Base-by-base conservation (phyloP, 768 basidiomycete genomes). In the Clathrus columnatus region DNA sequence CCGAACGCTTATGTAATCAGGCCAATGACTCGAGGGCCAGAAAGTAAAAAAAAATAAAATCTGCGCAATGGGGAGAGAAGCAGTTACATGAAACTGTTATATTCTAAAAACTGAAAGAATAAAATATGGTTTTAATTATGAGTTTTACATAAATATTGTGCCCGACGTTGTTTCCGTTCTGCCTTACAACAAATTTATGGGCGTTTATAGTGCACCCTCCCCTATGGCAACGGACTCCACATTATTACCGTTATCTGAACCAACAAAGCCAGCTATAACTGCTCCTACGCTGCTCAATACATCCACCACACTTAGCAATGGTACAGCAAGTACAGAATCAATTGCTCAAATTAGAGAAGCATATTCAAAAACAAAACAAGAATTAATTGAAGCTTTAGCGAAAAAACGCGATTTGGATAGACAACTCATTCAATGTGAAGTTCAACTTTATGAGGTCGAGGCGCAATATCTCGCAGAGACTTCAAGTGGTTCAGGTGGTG, bases 341-440 rank as follows among this genome's bases (percentile, higher is more conserved):
- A 47, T 30, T 11, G 54, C 58, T 30, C 59, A 30, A 56, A 60
- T 45, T 43, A 53, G 44, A 48, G 61, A 55, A 29, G 54, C 45
- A 17, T 91, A 87, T 69, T 86, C 90, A 59, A 71, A 74, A 11
- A 75, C 87, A 49, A 85, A 81, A 68, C 85, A 84, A 63, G 88
- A 91, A 60, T 76, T 91, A 32, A 70, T 82, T 62, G 77, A 82
- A 61, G 85, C 87, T 26, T 68, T 92, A 14, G 75, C 82, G 24
- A 88, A 82, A 70, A 91, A 90, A 65, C 73, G 90, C 8, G 75
- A 74, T 4, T 73, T 82, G 8, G 90, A 92, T 72, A 86, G 85
- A 62, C 82, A 87, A 61, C 72, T 92, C 64, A 89, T 91, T 20
- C 78, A 84, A 61, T 74, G 87, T 56, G 90, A 92, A 70, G 73